A percentile compares a stretch with the other conserved stretches of the same genome.
These are phyloP conservation scores for Globisporangium nodosum DNA, from an alignment of 352 stramenopile genomes.

Conservation along the genomic window DNA sequence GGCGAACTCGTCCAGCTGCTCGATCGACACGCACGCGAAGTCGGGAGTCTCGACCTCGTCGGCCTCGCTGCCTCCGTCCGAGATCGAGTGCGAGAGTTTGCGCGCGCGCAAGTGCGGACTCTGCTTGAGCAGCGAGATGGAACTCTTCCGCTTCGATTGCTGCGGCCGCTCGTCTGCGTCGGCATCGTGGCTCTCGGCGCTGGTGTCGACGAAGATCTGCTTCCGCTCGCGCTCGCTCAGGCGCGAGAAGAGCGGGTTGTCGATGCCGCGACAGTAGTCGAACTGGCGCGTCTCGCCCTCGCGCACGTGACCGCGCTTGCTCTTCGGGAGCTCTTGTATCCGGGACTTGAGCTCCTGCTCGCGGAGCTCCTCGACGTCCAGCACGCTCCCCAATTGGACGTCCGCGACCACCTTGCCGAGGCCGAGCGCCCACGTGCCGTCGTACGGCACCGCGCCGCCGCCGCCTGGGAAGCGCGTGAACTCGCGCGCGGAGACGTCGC, in stretches of 20 bases:
- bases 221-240: conserved; percentile 69
- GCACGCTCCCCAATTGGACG: conserved; percentile 61
- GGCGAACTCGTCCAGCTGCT: conserved; percentile 80
- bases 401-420: conserved; percentile 58
- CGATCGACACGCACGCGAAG: conserved; percentile 74
- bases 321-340: conserved; percentile 57
- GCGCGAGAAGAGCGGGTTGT: conserved; percentile 75
- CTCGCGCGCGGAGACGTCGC: conserved; percentile 58
- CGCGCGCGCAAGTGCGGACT: conserved; percentile 8
- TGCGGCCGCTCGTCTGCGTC: conserved; percentile 7
- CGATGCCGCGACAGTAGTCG: conserved; percentile 62
- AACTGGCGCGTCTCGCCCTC: conserved; percentile 77
- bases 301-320: conserved; percentile 43
- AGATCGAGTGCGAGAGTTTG: conserved; percentile 2
- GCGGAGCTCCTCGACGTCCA: conserved; percentile 54
- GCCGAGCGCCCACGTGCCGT: conserved; percentile 77
- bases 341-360: conserved; percentile 46
- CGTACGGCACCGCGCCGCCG: conserved; percentile 67
- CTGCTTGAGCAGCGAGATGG: conserved; percentile 16
- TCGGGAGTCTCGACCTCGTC: conserved; percentile 25
- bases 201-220: conserved; percentile 47
- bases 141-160: conserved; percentile 9
- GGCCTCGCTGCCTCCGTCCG: conserved; percentile 4
- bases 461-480: conserved; percentile 78
- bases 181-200: conserved; percentile 25